Evolutionary conservation across 1,284 basidiomycete genomes (phyloP).

Genomic region (Melampsora americana): DNA sequence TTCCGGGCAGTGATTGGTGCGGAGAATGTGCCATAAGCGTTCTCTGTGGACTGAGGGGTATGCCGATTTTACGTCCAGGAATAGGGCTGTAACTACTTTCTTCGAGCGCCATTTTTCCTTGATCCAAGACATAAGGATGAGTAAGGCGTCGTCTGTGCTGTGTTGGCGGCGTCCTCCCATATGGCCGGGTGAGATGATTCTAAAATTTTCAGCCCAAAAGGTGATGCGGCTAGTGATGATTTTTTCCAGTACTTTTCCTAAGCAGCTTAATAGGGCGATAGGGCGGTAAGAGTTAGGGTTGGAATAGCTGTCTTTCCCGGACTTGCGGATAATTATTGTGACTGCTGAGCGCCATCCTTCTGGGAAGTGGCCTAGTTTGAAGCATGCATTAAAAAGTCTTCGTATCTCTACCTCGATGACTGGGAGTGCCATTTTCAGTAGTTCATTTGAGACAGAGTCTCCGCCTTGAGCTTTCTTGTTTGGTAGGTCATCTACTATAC

Average conservation of each 20-base stretch:
- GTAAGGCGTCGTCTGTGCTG: too few relatives aligned
- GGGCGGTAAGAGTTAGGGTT: too few relatives aligned
- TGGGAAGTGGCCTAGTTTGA: not conserved
- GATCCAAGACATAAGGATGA: not conserved
- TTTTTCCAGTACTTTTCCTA: slow-evolving; percentile 5
- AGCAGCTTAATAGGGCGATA: not conserved
- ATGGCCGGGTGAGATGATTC: too few relatives aligned
- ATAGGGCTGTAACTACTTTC: not conserved
- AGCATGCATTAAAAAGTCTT: too few relatives aligned
- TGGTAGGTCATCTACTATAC: not conserved
- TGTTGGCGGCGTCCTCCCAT: too few relatives aligned
- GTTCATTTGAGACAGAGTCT: slow-evolving; percentile 2
- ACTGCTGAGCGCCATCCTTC: not conserved
- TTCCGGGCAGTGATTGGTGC: not conserved
- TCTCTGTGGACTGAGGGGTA: not conserved
- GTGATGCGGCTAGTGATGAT: not conserved
- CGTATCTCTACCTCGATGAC: too few relatives aligned
- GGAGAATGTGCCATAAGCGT: not conserved
- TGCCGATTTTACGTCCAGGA: not conserved
- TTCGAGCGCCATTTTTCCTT: not conserved
- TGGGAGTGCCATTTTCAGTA: too few relatives aligned
- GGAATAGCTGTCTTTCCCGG: too few relatives aligned
- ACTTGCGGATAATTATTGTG: slow-evolving; percentile 1
- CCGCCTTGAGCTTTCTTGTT: slow-evolving; percentile 11
- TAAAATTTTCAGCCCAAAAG: not conserved